Evolutionary conservation across 805 yeast species (phyloP).

Genomic region (Ogataea trehalophila): DNA sequence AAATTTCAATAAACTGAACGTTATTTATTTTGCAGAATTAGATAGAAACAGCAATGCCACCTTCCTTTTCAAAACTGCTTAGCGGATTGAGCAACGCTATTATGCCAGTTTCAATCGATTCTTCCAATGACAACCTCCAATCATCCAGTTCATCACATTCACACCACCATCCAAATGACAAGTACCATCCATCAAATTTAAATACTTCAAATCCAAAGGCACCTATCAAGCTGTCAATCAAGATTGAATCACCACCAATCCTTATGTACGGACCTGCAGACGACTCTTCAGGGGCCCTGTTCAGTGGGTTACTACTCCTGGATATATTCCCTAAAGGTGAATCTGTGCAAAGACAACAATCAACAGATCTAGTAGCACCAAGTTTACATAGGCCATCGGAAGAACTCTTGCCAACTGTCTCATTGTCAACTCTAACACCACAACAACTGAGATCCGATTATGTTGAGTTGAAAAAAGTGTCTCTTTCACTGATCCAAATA

Average conservation of each 20-base stretch:
- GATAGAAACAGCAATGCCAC: constrained; percentile 3
- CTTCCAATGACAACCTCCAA: too few species aligned
- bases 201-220: constrained; percentile 22
- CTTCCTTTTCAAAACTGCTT: constrained; percentile 15
- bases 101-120: constrained; percentile 1
- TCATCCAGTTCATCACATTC: neutral
- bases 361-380: constrained; percentile 3
- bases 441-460: constrained; percentile 31
- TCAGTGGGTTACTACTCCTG: constrained; percentile 73
- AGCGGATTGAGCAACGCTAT: constrained; percentile 11
- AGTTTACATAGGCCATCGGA: neutral
- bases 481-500: constrained; percentile 67
- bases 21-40: neutral
- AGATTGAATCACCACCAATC: constrained; percentile 87
- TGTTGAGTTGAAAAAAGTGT: constrained; percentile 51
- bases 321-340: constrained; percentile 35
- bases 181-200: constrained; percentile 23
- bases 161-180: constrained; percentile 6
- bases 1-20: neutral
- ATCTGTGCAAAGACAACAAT: neutral
- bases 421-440: constrained; percentile 17
- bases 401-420: constrained; percentile 14
- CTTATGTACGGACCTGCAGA: constrained; percentile 73
- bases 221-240: constrained; percentile 43
- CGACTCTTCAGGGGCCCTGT: constrained; percentile 80